A percentile compares a stretch with the other conserved stretches of the same genome.
Evolutionary conservation across 176 grass and related monocot species (phyloP).

Genomic region (Oropetium thomaeum): DNA sequence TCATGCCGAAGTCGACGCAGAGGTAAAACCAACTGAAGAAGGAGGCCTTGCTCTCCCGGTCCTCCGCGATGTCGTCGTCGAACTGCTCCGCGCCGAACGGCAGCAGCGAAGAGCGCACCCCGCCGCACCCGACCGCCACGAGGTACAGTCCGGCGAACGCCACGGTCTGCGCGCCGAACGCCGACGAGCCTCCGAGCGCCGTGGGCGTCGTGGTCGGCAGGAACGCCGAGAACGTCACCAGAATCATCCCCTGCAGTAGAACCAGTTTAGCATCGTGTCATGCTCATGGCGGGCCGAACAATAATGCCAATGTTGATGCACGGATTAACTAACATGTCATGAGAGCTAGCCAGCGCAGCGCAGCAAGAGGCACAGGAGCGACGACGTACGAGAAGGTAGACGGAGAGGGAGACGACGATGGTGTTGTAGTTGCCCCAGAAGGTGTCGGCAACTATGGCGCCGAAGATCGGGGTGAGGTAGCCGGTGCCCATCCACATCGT

Average conservation of each 20-base stretch:
- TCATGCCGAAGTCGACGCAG: constrained; percentile 54
- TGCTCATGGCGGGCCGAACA: not conserved
- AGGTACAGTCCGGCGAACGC: constrained; percentile 68
- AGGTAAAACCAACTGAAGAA: constrained; percentile 90
- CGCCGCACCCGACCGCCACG: constrained; percentile 64
- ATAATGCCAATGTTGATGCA: not conserved
- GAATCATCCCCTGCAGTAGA: constrained; percentile 42
- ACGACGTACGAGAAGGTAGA: constrained; percentile 52
- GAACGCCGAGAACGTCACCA: constrained; percentile 57
- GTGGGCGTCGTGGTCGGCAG: constrained; percentile 28
- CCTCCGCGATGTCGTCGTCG: constrained; percentile 44
- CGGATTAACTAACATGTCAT: not conserved
- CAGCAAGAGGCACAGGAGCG: not conserved
- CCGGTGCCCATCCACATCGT: constrained; percentile 56
- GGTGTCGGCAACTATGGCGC: constrained; percentile 58
- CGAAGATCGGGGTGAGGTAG: constrained; percentile 54
- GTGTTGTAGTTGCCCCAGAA: constrained; percentile 60
- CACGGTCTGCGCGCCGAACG: constrained; percentile 9
- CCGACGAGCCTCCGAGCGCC: not conserved
- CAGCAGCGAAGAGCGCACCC: constrained; percentile 57
- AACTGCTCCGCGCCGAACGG: constrained; percentile 81
- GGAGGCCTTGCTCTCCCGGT: constrained; percentile 42
- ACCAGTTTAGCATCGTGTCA: not conserved
- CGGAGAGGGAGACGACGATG: constrained; percentile 46
- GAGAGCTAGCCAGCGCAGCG: not conserved